Percentiles rank a stretch among this genome's conserved stretches.
Evolutionary conservation across 2,329 filamentous ascomycete species (phyloP).

Genomic region (Penicillium sp.): DNA sequence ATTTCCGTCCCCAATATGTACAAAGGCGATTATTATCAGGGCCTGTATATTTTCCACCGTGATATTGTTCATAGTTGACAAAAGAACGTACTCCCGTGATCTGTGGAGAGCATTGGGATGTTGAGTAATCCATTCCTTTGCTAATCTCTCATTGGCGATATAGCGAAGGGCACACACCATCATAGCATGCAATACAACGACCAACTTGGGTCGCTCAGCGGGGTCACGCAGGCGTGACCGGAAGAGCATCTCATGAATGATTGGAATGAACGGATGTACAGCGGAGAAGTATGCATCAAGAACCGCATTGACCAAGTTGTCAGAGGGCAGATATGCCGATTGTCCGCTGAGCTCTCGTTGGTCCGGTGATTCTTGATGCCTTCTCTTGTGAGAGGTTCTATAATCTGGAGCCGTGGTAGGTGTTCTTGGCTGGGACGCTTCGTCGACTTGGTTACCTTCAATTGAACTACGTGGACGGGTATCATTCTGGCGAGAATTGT

Average conservation of each 20-base stretch:
- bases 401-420: not conserved
- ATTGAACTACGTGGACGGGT: no score
- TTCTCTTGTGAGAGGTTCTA: not conserved
- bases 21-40: slow-evolving; percentile 36
- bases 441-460: no score
- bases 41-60: slow-evolving; percentile 34
- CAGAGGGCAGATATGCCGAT: slow-evolving; percentile 2
- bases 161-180: slow-evolving; percentile 42
- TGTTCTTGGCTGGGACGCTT: no score
- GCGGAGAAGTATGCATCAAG: slow-evolving; percentile 44
- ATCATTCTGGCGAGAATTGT: no score
- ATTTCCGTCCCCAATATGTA: slow-evolving; percentile 31
- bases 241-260: slow-evolving; percentile 41
- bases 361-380: not conserved
- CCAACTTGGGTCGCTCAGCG: slow-evolving; percentile 27
- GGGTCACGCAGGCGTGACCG: slow-evolving; percentile 28
- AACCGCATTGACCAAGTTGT: slow-evolving; percentile 32
- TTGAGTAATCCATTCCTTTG: slow-evolving; percentile 1
- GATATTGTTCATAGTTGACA: slow-evolving; percentile 18
- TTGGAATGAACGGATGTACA: slow-evolving; percentile 50
- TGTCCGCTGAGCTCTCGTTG: not conserved
- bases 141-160: slow-evolving; percentile 21
- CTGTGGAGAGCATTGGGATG: not conserved
- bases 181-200: slow-evolving; percentile 43
- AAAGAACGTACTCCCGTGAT: not conserved